Percentiles rank a stretch among this genome's conserved stretches.
phyloP scores from a whole-genome alignment of 2,329 filamentous ascomycete species.

The Fusarium sp. region DNA sequence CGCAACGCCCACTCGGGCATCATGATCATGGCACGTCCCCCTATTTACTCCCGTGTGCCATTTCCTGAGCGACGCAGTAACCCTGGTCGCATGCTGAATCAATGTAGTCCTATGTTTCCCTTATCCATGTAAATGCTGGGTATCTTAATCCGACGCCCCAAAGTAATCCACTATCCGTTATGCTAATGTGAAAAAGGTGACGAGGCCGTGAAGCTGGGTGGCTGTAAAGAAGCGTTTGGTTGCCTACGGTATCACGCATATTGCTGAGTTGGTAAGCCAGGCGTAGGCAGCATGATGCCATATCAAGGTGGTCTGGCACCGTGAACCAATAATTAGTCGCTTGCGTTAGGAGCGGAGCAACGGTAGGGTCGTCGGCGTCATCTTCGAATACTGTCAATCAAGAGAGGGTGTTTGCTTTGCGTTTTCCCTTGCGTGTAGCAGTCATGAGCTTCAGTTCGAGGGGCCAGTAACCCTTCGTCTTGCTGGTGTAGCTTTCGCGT shows the following conservation, averaged over 20 bases:
- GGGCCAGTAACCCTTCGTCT: constrained; percentile 65
- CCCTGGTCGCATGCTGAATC: constrained; percentile 25
- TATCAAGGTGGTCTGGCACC: constrained; percentile 1
- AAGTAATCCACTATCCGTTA: constrained; percentile 17
- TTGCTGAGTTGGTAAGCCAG: constrained; percentile 9
- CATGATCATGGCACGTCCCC: constrained; percentile 11
- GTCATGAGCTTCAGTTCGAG: constrained; percentile 73
- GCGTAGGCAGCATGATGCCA: constrained; percentile 2
- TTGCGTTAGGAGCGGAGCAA: not conserved
- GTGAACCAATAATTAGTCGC: not conserved
- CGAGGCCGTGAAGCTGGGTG: constrained; percentile 3
- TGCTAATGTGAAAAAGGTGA: constrained; percentile 24
- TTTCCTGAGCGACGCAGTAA: constrained; percentile 22
- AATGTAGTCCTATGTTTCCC: constrained; percentile 31
- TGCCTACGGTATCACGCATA: constrained; percentile 1
- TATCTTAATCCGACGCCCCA: constrained; percentile 39
- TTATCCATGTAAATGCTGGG: constrained; percentile 46
- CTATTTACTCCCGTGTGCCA: constrained; percentile 41
- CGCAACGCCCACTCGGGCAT: constrained; percentile 2
- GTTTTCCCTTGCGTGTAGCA: constrained; percentile 61
- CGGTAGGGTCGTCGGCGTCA: not conserved
- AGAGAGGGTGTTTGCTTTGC: constrained; percentile 48
- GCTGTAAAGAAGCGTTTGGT: constrained; percentile 2
- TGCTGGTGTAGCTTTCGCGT: constrained; percentile 54
- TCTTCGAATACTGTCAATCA: constrained; percentile 29